Evolutionary conservation across 1,139 yeast genomes (phyloP).

Genomic region (Meyerozyma elateridarum): DNA sequence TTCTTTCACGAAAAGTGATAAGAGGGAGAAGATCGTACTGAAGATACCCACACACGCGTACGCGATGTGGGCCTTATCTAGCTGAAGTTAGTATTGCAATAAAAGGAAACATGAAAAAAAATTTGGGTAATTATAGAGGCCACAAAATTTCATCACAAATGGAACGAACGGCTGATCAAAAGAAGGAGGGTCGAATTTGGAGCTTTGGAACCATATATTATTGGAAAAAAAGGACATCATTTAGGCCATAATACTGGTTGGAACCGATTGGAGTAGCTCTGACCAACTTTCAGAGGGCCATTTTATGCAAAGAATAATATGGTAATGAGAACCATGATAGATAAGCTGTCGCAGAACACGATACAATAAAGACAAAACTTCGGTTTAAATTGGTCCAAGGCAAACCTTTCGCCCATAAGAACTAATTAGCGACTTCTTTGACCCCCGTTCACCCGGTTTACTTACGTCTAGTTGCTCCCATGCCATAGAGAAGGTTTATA

Average conservation of each 20-base stretch:
- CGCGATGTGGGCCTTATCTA: conserved; percentile 68
- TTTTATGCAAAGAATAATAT: not conserved
- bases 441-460: conserved; percentile 9
- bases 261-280: too few relatives aligned
- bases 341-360: conserved; percentile 5
- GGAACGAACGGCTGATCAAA: too few relatives aligned
- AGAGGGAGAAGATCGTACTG: conserved; percentile 77
- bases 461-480: conserved; percentile 42
- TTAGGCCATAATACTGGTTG: too few relatives aligned
- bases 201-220: too few relatives aligned
- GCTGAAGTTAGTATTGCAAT: conserved; percentile 20
- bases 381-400: not conserved
- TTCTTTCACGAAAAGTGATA: conserved; percentile 90
- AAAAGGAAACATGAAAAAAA: not conserved
- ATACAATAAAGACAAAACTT: not conserved
- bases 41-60: conserved; percentile 93
- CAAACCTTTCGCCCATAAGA: not conserved
- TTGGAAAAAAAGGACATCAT: too few relatives aligned
- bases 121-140: not conserved
- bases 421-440: too few relatives aligned
- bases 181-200: too few relatives aligned
- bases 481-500: conserved; percentile 19
- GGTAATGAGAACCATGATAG: not conserved
- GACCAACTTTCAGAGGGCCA: too few relatives aligned
- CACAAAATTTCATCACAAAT: not conserved